Conservation (phyloP, 345 rosid species). For the Aethionema arabicum region DNA sequence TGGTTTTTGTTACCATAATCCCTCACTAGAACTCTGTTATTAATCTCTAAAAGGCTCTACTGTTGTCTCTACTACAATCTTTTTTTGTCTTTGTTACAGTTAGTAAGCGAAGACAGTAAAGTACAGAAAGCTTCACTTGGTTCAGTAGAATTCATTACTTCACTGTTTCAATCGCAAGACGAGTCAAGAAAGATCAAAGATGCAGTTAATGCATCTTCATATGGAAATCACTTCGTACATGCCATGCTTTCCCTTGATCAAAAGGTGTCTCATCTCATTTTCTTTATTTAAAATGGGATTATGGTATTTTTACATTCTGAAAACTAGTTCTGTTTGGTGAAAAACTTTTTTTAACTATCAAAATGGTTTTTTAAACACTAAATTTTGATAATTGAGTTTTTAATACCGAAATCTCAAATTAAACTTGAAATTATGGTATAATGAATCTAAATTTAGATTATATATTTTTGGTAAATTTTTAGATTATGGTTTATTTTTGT, state of each 20-base stretch:
- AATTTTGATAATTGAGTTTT: too few species aligned
- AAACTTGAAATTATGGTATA: too few species aligned
- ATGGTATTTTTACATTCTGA: too few species aligned
- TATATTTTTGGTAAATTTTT: too few species aligned
- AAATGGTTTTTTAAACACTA: too few species aligned
- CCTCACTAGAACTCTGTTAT: neutral
- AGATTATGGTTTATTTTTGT: too few species aligned
- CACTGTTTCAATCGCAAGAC: conserved; percentile 71
- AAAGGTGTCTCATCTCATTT: conserved; percentile 50
- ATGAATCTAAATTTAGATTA: too few species aligned
- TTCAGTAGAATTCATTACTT: conserved; percentile 87
- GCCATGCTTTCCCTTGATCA: conserved; percentile 89
- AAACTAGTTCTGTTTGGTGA: too few species aligned
- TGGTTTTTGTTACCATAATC: too few species aligned
- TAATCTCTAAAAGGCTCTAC: neutral
- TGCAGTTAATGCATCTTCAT: conserved; percentile 78
- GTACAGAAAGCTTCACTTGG: conserved; percentile 83
- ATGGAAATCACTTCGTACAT: conserved; percentile 80
- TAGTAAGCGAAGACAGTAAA: conserved; percentile 54
- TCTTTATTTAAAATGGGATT: too few species aligned
- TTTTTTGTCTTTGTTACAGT: conserved; percentile 44
- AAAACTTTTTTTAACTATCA: too few species aligned
- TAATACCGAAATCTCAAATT: too few species aligned
- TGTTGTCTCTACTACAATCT: conserved; percentile 16
- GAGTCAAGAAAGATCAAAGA: conserved; percentile 71